Base-by-base conservation (phyloP, 306 rosid species). In the Rubus parviflorus region DNA sequence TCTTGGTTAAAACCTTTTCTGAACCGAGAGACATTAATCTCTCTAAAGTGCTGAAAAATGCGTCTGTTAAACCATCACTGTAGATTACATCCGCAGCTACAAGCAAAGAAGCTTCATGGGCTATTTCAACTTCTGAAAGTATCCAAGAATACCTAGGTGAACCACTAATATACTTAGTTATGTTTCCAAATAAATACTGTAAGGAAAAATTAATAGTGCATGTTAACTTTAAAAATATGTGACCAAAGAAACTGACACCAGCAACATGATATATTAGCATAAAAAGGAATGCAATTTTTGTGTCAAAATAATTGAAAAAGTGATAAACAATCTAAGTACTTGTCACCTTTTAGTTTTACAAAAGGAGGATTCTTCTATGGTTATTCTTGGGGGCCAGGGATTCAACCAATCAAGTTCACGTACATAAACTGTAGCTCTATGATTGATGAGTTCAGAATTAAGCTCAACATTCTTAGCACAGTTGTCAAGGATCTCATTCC, bases 51-150 rank as follows among this genome's bases (percentile, higher is more conserved):
- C 84, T 81, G 85, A 94, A 94, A 81, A 94, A 88, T 38, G 97
- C 91, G 81, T 92, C 88, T 35, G 97, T 94, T 77, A 94, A 86
- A 74, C 90, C 92, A 77, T 94, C 92, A 22, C 92, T 87, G 74
- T 94, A 94, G 75, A 94, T 92, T 75, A 94, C 93, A 78, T 94
- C 98, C 57, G 97, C 98, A 81, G 97, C 97, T 80, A 92, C 68
- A 79, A 94, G 88, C 82, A 92, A 62, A 58, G 93, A 84, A 78
- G 97, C 97, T 80, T 82, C 82, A 64, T 87, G 83, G 57, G 86
- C 98, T 76, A 82, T 91, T 87, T 90, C 87, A 77, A 90, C 83
- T 71, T 92, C 97, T 56, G 75, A 72, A n/a, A 42, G 80, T 63
- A 93, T 82, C 97, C 97, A 94, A 23, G 85, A 85, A 82, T 84